phyloP scores from a whole-genome alignment of 108 stramenopile genomes.

The Thalassiosira profunda region DNA sequence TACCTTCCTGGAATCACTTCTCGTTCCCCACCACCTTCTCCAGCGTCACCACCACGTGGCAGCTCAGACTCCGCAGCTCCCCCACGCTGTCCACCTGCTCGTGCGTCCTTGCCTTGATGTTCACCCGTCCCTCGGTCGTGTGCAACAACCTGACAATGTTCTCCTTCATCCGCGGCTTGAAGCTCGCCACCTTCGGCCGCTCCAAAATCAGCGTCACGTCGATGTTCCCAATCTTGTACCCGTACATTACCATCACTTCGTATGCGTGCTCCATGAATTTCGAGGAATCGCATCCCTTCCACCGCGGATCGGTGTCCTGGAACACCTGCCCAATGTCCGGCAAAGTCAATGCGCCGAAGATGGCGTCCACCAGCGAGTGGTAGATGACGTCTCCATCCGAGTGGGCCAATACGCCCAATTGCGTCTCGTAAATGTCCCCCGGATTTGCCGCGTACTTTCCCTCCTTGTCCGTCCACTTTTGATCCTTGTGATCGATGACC shows the following conservation, averaged over 20 bases:
- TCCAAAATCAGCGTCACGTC: constrained; percentile 93
- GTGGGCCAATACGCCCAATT: constrained; percentile 93
- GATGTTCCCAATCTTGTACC: constrained; percentile 90
- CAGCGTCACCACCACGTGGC: constrained; percentile 94
- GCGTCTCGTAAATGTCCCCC: constrained; percentile 76
- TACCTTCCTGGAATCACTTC: too few relatives aligned
- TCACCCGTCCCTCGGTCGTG: constrained; percentile 89
- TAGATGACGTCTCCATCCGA: constrained; percentile 97
- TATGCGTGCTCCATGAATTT: constrained; percentile 96
- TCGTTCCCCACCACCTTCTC: constrained; percentile 48
- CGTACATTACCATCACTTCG: constrained; percentile 80
- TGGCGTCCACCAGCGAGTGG: constrained; percentile 95
- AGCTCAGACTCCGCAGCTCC: constrained; percentile 89
- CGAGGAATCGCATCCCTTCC: constrained; percentile 93
- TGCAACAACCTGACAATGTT: constrained; percentile 90
- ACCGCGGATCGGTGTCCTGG: constrained; percentile 95
- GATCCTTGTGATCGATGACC: constrained; percentile 75
- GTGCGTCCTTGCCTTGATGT: constrained; percentile 97
- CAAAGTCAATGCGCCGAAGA: constrained; percentile 91
- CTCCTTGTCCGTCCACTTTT: constrained; percentile 88
- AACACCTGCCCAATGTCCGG: constrained; percentile 97
- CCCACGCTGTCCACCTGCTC: constrained; percentile 95
- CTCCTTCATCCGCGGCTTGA: constrained; percentile 95
- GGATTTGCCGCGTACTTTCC: constrained; percentile 76
- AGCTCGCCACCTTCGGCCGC: constrained; percentile 86